phyloP scores from a whole-genome alignment of 2,329 filamentous ascomycete species.

The Mycosphaerella arachidis region DNA sequence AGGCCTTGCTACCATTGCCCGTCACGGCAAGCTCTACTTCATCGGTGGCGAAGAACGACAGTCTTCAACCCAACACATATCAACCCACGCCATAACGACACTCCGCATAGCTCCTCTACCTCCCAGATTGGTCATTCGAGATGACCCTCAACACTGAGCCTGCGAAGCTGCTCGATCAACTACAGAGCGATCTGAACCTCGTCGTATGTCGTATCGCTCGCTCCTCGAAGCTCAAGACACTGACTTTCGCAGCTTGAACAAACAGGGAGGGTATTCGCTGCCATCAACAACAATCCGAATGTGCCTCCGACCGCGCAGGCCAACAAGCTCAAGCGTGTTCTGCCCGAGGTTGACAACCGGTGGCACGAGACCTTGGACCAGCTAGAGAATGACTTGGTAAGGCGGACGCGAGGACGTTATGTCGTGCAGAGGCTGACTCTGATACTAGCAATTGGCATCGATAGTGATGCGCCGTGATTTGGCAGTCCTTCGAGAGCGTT shows the following conservation, averaged over 20 bases:
- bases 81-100: not conserved
- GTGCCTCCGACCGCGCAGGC: conserved; percentile 28
- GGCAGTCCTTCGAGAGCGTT: conserved; percentile 27
- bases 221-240: not conserved
- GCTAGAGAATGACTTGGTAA: conserved; percentile 45
- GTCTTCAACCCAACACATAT: too few species aligned
- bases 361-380: conserved; percentile 51
- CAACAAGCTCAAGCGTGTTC: conserved; percentile 32
- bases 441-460: conserved; percentile 28
- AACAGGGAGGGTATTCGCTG: conserved; percentile 43
- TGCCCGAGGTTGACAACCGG: conserved; percentile 39
- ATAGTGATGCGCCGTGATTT: conserved; percentile 35
- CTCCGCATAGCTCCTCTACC: not conserved
- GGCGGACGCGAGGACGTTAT: conserved; percentile 5
- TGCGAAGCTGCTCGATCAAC: conserved; percentile 37
- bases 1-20: too few species aligned
- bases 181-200: conserved; percentile 46
- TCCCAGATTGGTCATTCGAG: not conserved
- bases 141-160: conserved; percentile 18
- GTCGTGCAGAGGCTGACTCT: not conserved
- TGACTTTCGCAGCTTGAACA: conserved; percentile 37
- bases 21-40: too few species aligned
- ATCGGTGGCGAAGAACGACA: too few species aligned
- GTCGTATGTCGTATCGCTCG: conserved; percentile 35
- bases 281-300: conserved; percentile 32